Percentiles rank a stretch among this genome's conserved stretches.
Evolutionary conservation across 306 rosid genomes (phyloP).

Genomic region (Prunus mira): DNA sequence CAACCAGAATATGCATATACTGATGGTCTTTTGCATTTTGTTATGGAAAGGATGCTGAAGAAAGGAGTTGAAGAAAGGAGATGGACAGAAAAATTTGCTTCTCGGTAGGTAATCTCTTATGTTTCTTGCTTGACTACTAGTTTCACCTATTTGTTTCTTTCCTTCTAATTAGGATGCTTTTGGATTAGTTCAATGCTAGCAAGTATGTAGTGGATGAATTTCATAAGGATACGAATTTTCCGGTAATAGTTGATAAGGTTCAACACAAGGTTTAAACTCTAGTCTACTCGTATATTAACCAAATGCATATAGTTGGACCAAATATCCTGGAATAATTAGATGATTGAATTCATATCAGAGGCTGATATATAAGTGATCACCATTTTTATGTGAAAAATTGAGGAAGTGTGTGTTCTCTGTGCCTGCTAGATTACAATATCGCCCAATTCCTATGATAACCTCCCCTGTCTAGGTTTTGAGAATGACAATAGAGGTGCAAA

Average conservation of each 20-base stretch:
- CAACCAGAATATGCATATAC: conserved; percentile 16
- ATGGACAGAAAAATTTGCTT: conserved; percentile 88
- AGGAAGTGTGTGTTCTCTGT: too few relatives aligned
- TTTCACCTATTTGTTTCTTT: not conserved
- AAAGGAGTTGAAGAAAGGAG: conserved; percentile 82
- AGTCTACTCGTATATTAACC: too few relatives aligned
- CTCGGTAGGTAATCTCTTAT: conserved; percentile 66
- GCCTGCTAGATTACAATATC: too few relatives aligned
- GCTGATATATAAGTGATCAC: too few relatives aligned
- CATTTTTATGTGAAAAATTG: too few relatives aligned
- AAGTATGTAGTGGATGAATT: not conserved
- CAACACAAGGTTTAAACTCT: too few relatives aligned
- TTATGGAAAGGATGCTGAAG: conserved; percentile 71
- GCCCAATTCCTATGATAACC: too few relatives aligned
- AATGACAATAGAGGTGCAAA: not conserved
- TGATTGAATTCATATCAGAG: too few relatives aligned
- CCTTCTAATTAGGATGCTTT: not conserved
- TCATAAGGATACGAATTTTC: not conserved
- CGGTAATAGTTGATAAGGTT: too few relatives aligned
- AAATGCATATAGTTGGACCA: too few relatives aligned
- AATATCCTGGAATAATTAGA: too few relatives aligned
- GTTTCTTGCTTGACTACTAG: conserved; percentile 16
- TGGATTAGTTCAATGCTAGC: not conserved
- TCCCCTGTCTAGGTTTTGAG: not conserved
- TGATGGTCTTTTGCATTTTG: conserved; percentile 34